Conservation (phyloP, 257 asterid genomes). For the Euphrasia confusa region DNA sequence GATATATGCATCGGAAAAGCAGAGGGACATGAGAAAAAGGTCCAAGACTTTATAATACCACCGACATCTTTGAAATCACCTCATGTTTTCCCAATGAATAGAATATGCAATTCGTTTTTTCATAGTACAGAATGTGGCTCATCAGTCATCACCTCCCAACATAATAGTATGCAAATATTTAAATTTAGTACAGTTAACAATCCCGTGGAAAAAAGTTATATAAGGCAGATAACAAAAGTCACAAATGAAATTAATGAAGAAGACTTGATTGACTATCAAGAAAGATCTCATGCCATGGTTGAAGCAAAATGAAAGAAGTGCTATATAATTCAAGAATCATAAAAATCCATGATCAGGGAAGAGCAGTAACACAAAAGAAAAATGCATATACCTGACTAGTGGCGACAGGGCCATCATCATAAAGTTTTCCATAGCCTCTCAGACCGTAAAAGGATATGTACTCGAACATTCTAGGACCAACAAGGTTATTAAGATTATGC, state of each 20-base stretch:
- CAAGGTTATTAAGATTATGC: slow-evolving; percentile 58
- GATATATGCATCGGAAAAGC: neutral
- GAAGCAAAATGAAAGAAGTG: slow-evolving; percentile 8
- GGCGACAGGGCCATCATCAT: slow-evolving; percentile 78
- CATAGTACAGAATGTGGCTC: neutral
- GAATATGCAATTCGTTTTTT: neutral
- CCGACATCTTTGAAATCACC: neutral
- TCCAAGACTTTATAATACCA: slow-evolving; percentile 1
- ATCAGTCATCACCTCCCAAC: neutral
- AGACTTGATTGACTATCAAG: neutral
- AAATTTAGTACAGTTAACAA: neutral
- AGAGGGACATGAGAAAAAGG: neutral
- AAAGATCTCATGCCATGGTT: slow-evolving; percentile 6
- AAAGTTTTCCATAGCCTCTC: slow-evolving; percentile 73
- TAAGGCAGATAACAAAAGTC: slow-evolving; percentile 6
- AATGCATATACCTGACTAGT: slow-evolving; percentile 68
- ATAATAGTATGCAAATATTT: neutral
- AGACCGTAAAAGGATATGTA: slow-evolving; percentile 87
- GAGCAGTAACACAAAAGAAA: slow-evolving; percentile 11
- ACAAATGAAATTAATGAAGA: slow-evolving; percentile 4
- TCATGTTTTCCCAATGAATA: slow-evolving; percentile 3
- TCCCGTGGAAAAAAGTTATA: neutral
- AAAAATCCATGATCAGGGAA: slow-evolving; percentile 17
- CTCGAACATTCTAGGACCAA: slow-evolving; percentile 78
- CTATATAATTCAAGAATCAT: slow-evolving; percentile 8